phyloP scores from a whole-genome alignment of 208 protist genomes.

The Trypanosoma cruzi region DNA sequence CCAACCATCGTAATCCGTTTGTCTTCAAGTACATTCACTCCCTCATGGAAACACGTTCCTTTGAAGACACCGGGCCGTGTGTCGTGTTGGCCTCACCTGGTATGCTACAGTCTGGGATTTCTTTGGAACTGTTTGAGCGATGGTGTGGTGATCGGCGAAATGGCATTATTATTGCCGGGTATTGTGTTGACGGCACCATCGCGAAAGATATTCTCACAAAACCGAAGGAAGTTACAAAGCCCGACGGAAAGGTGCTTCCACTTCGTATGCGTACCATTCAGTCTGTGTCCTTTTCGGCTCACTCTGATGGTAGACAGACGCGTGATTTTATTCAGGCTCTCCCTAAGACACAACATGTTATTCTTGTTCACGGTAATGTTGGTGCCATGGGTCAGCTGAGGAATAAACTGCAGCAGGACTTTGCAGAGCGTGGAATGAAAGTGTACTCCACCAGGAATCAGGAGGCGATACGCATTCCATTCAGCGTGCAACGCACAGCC shows the following conservation, averaged over 20 bases:
- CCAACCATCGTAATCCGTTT: slow-evolving; percentile 96
- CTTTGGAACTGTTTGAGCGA: slow-evolving; percentile 97
- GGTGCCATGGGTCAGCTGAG: slow-evolving; percentile 95
- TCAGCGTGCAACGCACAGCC: slow-evolving; percentile 92
- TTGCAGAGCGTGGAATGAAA: slow-evolving; percentile 71
- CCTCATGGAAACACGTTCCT: slow-evolving; percentile 88
- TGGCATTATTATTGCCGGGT: slow-evolving; percentile 97
- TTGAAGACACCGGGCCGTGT: slow-evolving; percentile 94
- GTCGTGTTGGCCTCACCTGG: slow-evolving; percentile 96
- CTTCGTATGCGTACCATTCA: slow-evolving; percentile 93
- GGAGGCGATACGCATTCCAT: slow-evolving; percentile 93
- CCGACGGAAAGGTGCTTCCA: slow-evolving; percentile 89
- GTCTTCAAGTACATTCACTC: slow-evolving; percentile 97
- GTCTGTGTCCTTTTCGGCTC: slow-evolving; percentile 97
- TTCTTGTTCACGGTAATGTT: slow-evolving; percentile 96
- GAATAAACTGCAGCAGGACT: slow-evolving; percentile 89
- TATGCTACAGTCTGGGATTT: slow-evolving; percentile 98
- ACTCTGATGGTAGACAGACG: slow-evolving; percentile 96
- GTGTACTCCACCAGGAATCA: slow-evolving; percentile 95
- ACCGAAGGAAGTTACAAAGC: slow-evolving; percentile 89
- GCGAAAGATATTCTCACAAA: slow-evolving; percentile 92
- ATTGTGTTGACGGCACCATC: slow-evolving; percentile 98
- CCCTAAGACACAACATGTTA: slow-evolving; percentile 79
- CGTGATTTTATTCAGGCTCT: slow-evolving; percentile 88
- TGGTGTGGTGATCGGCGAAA: slow-evolving; percentile 97